Percentiles rank a stretch among this genome's conserved stretches.
These are phyloP conservation scores for Arctostaphylos glauca DNA, from an alignment of 148 eudicot genomes.

Conservation along the genomic window DNA sequence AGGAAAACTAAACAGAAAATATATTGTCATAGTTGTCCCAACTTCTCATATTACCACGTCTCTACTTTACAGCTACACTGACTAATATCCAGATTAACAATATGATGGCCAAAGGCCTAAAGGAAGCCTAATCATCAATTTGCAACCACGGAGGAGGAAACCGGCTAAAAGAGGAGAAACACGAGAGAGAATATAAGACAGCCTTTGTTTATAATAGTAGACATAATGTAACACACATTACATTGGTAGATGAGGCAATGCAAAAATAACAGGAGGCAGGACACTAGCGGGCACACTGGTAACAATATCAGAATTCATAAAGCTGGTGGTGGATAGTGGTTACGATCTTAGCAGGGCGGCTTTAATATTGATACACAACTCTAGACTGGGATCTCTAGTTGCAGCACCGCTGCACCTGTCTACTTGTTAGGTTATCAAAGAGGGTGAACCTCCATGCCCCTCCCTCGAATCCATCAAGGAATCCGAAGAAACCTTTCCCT, in stretches of 20 bases:
- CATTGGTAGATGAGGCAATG: not conserved
- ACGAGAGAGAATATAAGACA: not conserved
- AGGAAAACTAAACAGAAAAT: not conserved
- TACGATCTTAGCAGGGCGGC: not conserved
- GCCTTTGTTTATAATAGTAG: not conserved
- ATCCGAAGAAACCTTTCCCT: not conserved
- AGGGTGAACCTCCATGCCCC: not conserved
- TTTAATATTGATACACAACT: not conserved
- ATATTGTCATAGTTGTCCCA: not conserved
- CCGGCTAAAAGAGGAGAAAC: not conserved
- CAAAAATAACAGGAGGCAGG: not conserved
- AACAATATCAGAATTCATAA: no score
- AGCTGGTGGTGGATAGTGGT: not conserved
- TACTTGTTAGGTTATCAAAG: not conserved
- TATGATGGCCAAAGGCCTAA: constrained; percentile 6
- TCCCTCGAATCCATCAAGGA: not conserved
- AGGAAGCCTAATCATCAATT: not conserved
- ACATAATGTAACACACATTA: not conserved
- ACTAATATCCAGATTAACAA: not conserved
- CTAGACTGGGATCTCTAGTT: not conserved
- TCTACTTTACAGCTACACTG: not conserved
- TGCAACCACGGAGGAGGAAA: not conserved
- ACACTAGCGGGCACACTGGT: not conserved
- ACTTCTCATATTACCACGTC: not conserved
- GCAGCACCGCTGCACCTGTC: constrained; percentile 1